Evolutionary conservation across 495 filamentous ascomycete genomes (phyloP).

Genomic region (Tuber magnatum): DNA sequence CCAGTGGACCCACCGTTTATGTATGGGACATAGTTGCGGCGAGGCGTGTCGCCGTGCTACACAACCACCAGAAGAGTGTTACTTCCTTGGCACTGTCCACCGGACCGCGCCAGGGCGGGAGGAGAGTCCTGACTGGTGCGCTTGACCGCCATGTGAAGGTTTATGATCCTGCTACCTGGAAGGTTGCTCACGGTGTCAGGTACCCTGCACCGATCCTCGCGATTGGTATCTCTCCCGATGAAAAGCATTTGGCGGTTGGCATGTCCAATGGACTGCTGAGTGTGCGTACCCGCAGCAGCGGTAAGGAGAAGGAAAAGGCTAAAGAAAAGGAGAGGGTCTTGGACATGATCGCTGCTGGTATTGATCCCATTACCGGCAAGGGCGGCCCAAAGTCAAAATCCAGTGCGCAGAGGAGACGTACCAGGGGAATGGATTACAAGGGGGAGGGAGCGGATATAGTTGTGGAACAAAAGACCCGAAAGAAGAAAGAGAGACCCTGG

Average conservation of each 20-base stretch:
- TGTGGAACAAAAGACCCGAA: conserved; percentile 62
- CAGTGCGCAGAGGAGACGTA: conserved; percentile 59
- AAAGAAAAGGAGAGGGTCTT: conserved; percentile 69
- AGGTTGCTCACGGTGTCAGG: conserved; percentile 83
- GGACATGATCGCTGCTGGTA: conserved; percentile 79
- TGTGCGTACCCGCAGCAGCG: conserved; percentile 75
- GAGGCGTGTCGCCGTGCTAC: conserved; percentile 72
- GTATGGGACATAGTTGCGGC: conserved; percentile 93
- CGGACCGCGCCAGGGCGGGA: conserved; percentile 61
- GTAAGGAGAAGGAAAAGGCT: conserved; percentile 62
- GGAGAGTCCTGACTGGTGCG: conserved; percentile 71
- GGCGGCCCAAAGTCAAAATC: conserved; percentile 62
- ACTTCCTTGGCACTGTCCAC: conserved; percentile 62
- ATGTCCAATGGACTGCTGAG: conserved; percentile 87
- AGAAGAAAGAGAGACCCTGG: conserved; percentile 64
- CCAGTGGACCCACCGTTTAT: conserved; percentile 77
- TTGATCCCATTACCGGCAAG: conserved; percentile 60
- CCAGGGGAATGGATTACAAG: conserved; percentile 70
- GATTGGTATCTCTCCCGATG: conserved; percentile 67
- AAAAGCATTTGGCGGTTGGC: conserved; percentile 84
- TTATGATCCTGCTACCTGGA: conserved; percentile 86
- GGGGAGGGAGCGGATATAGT: conserved; percentile 83
- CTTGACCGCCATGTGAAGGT: conserved; percentile 96
- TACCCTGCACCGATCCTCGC: conserved; percentile 86
- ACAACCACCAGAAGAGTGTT: conserved; percentile 96